Conservation (phyloP, 164 flowering plant genomes). For the Nymphaea colorata region DNA sequence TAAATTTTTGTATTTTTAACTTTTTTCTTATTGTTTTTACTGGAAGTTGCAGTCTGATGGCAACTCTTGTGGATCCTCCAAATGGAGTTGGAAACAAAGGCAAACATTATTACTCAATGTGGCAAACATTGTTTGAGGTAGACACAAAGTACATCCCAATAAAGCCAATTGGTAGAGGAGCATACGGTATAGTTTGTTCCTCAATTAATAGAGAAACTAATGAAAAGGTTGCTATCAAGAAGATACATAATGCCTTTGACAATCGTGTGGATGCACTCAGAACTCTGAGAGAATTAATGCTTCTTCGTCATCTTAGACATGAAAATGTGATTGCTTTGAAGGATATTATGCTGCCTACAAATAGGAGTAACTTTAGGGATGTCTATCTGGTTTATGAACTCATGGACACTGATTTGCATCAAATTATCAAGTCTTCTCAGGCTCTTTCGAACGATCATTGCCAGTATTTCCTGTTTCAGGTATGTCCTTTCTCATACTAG, state of each 20-base stretch:
- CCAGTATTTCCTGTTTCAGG: constrained; percentile 91
- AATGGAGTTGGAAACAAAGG: constrained; percentile 48
- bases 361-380: constrained; percentile 67
- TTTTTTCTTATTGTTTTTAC: background rate
- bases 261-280: constrained; percentile 81
- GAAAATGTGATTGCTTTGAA: constrained; percentile 80
- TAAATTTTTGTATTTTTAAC: too few species aligned
- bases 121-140: constrained; percentile 87
- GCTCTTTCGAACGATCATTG: constrained; percentile 77
- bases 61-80: constrained; percentile 78
- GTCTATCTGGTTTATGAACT: constrained; percentile 90
- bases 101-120: constrained; percentile 87
- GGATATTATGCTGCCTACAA: constrained; percentile 84
- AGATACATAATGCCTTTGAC: constrained; percentile 77
- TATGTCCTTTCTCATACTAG: constrained; percentile 10
- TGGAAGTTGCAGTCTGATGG: constrained; percentile 39
- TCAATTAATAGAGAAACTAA: constrained; percentile 76
- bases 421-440: constrained; percentile 87
- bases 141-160: constrained; percentile 86
- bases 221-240: constrained; percentile 91
- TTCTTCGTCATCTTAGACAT: constrained; percentile 72
- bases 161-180: constrained; percentile 91
- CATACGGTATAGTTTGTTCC: constrained; percentile 90
- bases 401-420: constrained; percentile 95
- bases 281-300: constrained; percentile 78